These are phyloP conservation scores for Auxenochlorella protothecoides DNA, from an alignment of 139 green algal species.

Conservation along the genomic window DNA sequence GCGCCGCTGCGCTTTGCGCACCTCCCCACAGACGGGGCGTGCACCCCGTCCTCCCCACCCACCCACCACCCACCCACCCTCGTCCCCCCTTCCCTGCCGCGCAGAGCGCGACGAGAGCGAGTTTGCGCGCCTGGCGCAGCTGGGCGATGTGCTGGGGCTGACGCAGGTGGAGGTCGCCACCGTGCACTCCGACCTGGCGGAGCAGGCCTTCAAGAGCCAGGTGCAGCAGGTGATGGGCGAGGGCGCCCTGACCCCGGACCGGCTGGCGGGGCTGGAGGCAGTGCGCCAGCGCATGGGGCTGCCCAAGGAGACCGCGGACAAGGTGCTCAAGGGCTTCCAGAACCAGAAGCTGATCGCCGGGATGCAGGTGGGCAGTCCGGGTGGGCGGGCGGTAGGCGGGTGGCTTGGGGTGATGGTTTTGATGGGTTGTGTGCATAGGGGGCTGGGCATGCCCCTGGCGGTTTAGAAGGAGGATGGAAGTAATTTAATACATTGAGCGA, in stretches of 20 bases:
- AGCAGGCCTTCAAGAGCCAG: slow-evolving; percentile 78
- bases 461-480: too few relatives aligned
- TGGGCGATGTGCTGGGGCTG: slow-evolving; percentile 78
- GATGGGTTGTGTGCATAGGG: too few relatives aligned
- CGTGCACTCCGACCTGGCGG: slow-evolving; percentile 76
- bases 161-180: slow-evolving; percentile 38
- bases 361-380: slow-evolving; percentile 18
- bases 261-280: slow-evolving; percentile 62
- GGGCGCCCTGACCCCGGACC: slow-evolving; percentile 61
- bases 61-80: too few relatives aligned
- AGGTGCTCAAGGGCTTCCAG: slow-evolving; percentile 68
- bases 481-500: too few relatives aligned
- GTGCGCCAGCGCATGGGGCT: slow-evolving; percentile 75
- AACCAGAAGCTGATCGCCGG: slow-evolving; percentile 40
- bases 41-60: too few relatives aligned
- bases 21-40: too few relatives aligned
- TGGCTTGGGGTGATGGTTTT: too few relatives aligned
- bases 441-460: too few relatives aligned
- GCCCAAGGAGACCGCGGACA: slow-evolving; percentile 66
- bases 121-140: slow-evolving; percentile 69
- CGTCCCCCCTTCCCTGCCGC: not conserved
- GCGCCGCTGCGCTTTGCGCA: not conserved
- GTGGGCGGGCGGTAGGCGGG: not conserved
- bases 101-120: slow-evolving; percentile 67
- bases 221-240: slow-evolving; percentile 47